phyloP scores from a whole-genome alignment of 306 rosid genomes.

The Vachellia pachyceras region DNA sequence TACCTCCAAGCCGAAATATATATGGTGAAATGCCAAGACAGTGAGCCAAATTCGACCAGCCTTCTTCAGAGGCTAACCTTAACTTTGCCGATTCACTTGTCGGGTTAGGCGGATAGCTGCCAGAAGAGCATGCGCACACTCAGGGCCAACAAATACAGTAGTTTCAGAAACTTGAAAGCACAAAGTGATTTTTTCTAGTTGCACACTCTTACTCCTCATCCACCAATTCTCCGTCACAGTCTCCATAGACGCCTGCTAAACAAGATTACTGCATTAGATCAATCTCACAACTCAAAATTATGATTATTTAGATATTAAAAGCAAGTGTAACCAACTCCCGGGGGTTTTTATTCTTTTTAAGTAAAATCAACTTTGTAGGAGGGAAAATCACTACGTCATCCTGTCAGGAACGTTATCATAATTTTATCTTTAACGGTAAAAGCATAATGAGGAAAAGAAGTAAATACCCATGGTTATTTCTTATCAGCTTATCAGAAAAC shows the following conservation, averaged over 20 bases:
- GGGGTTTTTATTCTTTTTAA: too few relatives aligned
- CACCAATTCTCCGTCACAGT: constrained; percentile 72
- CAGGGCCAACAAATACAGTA: constrained; percentile 38
- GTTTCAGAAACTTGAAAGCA: constrained; percentile 38
- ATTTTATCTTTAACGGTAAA: neutral
- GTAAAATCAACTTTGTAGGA: constrained; percentile 24
- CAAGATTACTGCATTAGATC: neutral
- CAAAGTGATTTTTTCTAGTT: constrained; percentile 25
- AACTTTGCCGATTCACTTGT: constrained; percentile 56
- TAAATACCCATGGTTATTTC: neutral
- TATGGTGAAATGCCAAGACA: constrained; percentile 55
- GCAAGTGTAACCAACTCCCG: constrained; percentile 3
- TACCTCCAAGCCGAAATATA: constrained; percentile 87
- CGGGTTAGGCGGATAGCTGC: constrained; percentile 73
- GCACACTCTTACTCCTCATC: constrained; percentile 85
- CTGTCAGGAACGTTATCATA: neutral
- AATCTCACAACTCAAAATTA: constrained; percentile 11
- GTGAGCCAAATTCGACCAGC: constrained; percentile 72
- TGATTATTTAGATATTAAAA: constrained; percentile 9
- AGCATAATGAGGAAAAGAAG: neutral
- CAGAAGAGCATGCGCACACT: constrained; percentile 40
- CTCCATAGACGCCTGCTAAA: constrained; percentile 84
- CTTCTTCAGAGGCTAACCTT: constrained; percentile 79
- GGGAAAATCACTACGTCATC: neutral
- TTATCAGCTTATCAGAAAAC: neutral